phyloP scores from a whole-genome alignment of 148 eudicot species.

The Nyssa sinensis region DNA sequence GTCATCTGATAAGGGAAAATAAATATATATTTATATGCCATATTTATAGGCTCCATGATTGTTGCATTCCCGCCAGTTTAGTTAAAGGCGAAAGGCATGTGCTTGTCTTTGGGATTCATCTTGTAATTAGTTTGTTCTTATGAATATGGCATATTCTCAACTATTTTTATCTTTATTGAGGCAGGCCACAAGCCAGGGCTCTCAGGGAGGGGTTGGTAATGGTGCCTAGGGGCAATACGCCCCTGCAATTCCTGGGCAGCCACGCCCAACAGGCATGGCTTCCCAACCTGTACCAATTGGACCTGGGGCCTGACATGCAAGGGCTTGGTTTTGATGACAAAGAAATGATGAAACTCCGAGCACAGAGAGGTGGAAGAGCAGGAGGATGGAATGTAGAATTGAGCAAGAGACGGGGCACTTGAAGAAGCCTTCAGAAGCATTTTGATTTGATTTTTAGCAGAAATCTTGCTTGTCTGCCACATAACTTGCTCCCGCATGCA shows the following conservation, averaged over 20 bases:
- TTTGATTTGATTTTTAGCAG: constrained; percentile 48
- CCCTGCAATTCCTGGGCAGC: constrained; percentile 83
- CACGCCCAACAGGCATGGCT: constrained; percentile 71
- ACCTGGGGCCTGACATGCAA: constrained; percentile 41
- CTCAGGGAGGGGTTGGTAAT: constrained; percentile 46
- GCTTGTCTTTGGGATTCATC: neutral
- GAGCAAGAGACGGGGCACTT: constrained; percentile 71
- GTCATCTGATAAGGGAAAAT: too few relatives aligned
- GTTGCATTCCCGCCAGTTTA: too few relatives aligned
- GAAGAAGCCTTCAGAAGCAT: constrained; percentile 93
- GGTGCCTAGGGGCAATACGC: constrained; percentile 71
- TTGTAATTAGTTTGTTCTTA: neutral
- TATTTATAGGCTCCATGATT: too few relatives aligned
- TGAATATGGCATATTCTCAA: neutral
- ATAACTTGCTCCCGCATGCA: neutral
- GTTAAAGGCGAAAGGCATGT: too few relatives aligned
- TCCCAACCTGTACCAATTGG: constrained; percentile 69
- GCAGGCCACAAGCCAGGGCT: constrained; percentile 48
- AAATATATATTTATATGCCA: too few relatives aligned
- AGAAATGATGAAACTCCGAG: constrained; percentile 65
- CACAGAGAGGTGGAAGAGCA: constrained; percentile 69
- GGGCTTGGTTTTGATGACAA: constrained; percentile 53
- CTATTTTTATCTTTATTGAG: constrained; percentile 5
- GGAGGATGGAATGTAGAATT: constrained; percentile 87
- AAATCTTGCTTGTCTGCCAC: neutral